Base-by-base conservation (phyloP, 768 basidiomycete species). In the Lyophyllum decastes region DNA sequence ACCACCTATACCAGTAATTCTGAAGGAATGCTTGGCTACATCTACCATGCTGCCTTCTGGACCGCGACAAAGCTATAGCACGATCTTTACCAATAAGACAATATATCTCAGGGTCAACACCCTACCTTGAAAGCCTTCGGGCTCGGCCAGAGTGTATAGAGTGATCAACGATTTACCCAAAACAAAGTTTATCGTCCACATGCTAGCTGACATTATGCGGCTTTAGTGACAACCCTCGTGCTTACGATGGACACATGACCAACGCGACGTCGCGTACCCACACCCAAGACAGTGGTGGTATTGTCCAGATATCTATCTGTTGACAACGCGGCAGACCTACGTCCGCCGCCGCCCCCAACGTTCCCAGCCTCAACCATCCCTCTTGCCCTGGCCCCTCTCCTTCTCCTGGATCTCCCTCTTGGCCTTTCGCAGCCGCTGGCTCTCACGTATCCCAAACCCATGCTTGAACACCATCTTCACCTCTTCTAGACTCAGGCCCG, bases 1-100 rank as follows among this genome's bases (percentile, higher is more conserved):
- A 90, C 93, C 17, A 93, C 90, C 4, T 98, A 97, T 68, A 94
- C 93, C 17, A 90, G 85, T 63, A 92, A 95, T 64, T 76, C 82
- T 2, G 80, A 85, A 61, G 87, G 86, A 9, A 90, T 97, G 89
- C 78, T 98, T 14, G 82, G 84, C 38, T 94, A 96, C 65, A 79
- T 88, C 17, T 98, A 98, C 70, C 84, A 90, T 46, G 79, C 92
- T 0, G 85, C 85, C 5, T 95, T 95, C 73, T 96, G 90, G 90
- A 90, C 84, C 1, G 92, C 90, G 11, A 80, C 76, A 8, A 77
- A 80, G 63, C 60, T 65, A 41, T 53, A 51, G 19, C 50, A 40
- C 19, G n/a, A 4, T 52, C 41, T 52, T 38, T 17, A 38, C 22
- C 9, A n/a, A 14, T n/a, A 19, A 52, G 50, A 49, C 27, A 10